phyloP scores from a whole-genome alignment of 306 rosid species.

The Vigna trinervia region DNA sequence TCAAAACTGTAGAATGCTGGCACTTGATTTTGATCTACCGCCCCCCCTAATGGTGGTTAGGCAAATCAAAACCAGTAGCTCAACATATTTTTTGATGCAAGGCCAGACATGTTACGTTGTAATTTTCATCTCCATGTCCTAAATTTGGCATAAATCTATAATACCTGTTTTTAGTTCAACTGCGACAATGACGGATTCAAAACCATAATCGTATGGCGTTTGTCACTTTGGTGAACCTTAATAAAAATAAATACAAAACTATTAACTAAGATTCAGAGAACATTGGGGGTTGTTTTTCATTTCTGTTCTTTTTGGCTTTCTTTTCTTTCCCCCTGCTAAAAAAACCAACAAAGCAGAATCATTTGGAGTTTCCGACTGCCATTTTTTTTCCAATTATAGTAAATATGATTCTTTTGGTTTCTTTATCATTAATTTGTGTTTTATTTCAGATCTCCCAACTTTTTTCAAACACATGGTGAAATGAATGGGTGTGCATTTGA shows the following conservation, averaged over 20 bases:
- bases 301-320: background rate
- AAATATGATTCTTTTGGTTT: background rate
- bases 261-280: background rate
- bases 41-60: conserved; percentile 50
- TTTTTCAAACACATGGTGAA: background rate
- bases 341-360: background rate
- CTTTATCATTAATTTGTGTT: background rate
- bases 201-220: conserved; percentile 34
- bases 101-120: conserved; percentile 38
- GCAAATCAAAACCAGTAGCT: conserved; percentile 58
- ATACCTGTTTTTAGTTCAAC: conserved; percentile 50
- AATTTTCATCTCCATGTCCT: conserved; percentile 40
- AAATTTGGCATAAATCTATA: conserved; percentile 43
- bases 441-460: background rate
- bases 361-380: background rate
- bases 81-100: conserved; percentile 42
- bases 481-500: background rate
- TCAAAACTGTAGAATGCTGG: conserved; percentile 11
- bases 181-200: conserved; percentile 61
- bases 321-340: background rate
- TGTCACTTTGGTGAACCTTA: conserved; percentile 20
- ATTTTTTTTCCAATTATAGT: background rate
- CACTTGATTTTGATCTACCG: conserved; percentile 47
- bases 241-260: background rate
- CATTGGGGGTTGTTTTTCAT: background rate